Conservation (phyloP, 352 stramenopile species). For the Globisporangium uncinulatum region DNA sequence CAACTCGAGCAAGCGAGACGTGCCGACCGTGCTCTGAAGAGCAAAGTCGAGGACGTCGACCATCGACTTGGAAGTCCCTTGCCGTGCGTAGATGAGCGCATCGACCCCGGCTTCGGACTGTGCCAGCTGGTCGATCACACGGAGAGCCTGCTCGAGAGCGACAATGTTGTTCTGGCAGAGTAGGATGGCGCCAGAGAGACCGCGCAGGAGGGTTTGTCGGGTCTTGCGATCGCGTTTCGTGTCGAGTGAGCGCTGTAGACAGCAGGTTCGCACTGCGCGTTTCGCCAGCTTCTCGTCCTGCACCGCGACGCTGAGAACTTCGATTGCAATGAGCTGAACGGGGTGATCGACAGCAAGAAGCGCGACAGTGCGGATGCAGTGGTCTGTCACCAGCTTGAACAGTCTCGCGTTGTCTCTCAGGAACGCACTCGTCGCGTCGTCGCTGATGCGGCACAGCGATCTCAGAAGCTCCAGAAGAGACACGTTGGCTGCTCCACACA, state of each 20-base stretch:
- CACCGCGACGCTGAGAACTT: conserved; percentile 5
- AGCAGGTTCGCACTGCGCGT: conserved; percentile 1
- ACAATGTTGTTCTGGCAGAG: not conserved
- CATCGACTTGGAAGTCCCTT: not conserved
- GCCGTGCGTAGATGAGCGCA: not conserved
- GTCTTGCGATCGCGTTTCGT: conserved; percentile 1
- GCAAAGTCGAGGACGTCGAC: conserved; percentile 5
- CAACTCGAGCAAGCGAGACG: conserved; percentile 2
- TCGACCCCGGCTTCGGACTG: conserved; percentile 2
- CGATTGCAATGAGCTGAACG: conserved; percentile 6
- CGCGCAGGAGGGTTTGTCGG: conserved; percentile 2
- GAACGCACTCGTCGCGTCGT: not conserved
- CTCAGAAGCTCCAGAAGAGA: conserved; percentile 4
- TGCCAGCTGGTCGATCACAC: conserved; percentile 3
- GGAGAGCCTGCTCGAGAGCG: not conserved
- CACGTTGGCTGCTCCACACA: conserved; percentile 1
- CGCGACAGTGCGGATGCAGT: conserved; percentile 7
- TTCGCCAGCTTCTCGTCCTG: not conserved
- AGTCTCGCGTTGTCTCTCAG: not conserved
- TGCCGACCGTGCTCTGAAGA: conserved; percentile 3
- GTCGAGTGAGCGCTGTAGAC: not conserved
- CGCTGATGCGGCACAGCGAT: not conserved
- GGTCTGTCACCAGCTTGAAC: not conserved
- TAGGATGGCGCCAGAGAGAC: conserved; percentile 1
- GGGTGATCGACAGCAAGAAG: conserved; percentile 3